Evolutionary conservation across 2,329 filamentous ascomycete species (phyloP), one percentile per base, ranked within the genome.

Genomic region (Beauveria australis): DNA sequence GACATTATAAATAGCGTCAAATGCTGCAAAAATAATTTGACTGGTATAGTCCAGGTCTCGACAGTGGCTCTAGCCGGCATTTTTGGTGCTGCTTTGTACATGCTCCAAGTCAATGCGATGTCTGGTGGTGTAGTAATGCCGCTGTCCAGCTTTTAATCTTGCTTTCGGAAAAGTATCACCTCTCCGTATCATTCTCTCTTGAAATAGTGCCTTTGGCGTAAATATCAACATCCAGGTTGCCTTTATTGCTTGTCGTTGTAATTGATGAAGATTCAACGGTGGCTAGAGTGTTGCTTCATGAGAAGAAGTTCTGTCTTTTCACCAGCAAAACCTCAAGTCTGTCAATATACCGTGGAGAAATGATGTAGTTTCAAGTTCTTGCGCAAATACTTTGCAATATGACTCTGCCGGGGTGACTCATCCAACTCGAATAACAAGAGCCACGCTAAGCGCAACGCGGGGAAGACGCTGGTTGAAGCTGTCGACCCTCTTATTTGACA

Each of bases 11-110:
- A 41, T 40, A 59, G 33, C 48, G 37, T 51, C 53, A 51, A 55
- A 30, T 54, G 62, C 28, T 62, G 61, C 24, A 59, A 63, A 24
- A 62, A 65, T 22, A 67, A 63, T 26, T 63, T 63, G 48, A 65
- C 64, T 30, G 62, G 62, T 33, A 40, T 53, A 12, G 44, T 67
- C 6, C 60, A 63, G 22, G 63, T 62, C 14, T 64, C 68, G 52
- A 57, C 66, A 26, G 44, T 61, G 16, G 62, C 64, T 24, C 16
- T 70, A 5, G 24, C 67, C 24, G 61, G 63, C 16, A 64, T 60
- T 10, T 41, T 66, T 43, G 67, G 64, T 6, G 48, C 65, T 33
- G 64, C 64, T 16, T 41, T 68, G 47, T 58, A 66, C 37, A 59
- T 68, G 64, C 41, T 61, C 28, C 68, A 64, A 53, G 48, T 28